Base-by-base conservation (phyloP, 2,329 filamentous ascomycete species). In the Eutypa lata region DNA sequence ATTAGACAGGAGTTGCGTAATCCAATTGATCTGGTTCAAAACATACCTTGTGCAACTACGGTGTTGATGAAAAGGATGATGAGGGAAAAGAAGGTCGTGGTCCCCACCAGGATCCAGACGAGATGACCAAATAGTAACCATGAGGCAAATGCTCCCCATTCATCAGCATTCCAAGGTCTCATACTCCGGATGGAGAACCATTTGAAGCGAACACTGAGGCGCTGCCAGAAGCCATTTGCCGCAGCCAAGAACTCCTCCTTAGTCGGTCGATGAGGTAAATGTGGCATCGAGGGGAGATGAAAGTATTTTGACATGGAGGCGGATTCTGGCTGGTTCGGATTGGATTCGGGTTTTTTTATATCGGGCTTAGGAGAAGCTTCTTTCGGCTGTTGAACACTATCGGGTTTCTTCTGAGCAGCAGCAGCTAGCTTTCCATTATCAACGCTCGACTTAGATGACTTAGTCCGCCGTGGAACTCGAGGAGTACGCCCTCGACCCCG, bases 181-280 rank as follows among this genome's bases (percentile, higher is more conserved):
- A 89, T 90, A 68, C 92, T 96, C 66, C 92, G 81, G 63, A 99
- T 99, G 2, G 94, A 95, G 64, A 94, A 87, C 94, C 94, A 99
- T 72, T 99, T 99, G 76, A 97, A 95, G 40, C 91, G 88, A 22
- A 97, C 89, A 66, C 88, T 91, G 44, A 97, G 72, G 47, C 94
- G 84, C 57, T 95, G 88, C 86, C 91, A 94, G 69, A 97, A 97
- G 1, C 92, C 92, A 21, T 86, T 97, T 35, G 94, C 91, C 4
- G 94, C 93, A 19, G 90, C 88, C 35, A 99, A 78, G 26, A 99
- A 80, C 70, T 99, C 94, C 68, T 97, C 92, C 67, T 96, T 97
- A 7, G 88, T 93, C 5, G 94, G 93, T 19, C 92, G 82, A 74
- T 97, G 91, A n/a, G 88, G 84, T 69, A 91, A 83, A 62, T 89